Percentiles rank a stretch among this genome's conserved stretches.
phyloP scores from a whole-genome alignment of 2,329 filamentous ascomycete species.

The Penicillium brasilianum region DNA sequence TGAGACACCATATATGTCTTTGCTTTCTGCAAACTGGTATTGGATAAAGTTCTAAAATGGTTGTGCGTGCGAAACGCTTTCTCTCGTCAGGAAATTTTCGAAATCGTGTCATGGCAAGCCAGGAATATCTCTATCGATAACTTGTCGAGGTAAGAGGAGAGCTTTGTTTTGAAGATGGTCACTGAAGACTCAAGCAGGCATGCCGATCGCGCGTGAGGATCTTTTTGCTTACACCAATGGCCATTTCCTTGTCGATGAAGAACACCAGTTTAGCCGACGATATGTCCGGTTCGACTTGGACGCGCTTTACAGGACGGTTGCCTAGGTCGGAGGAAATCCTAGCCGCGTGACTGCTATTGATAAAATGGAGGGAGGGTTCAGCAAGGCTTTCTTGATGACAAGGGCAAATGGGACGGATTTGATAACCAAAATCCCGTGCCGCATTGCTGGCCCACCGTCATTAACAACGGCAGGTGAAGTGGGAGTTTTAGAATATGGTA shows the following conservation, averaged over 20 bases:
- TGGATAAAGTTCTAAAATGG: too few species aligned
- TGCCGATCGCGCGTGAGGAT: neutral
- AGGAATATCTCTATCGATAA: neutral
- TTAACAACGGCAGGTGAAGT: constrained; percentile 41
- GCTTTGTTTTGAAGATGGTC: neutral
- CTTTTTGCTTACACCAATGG: neutral
- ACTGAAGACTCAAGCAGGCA: neutral
- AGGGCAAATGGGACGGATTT: neutral
- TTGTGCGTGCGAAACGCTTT: too few species aligned
- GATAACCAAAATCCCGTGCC: constrained; percentile 32
- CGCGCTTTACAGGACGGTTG: neutral
- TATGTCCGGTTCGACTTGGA: constrained; percentile 2
- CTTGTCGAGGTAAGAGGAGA: constrained; percentile 1
- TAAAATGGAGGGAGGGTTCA: constrained; percentile 1
- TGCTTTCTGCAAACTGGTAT: too few species aligned
- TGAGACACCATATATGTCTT: too few species aligned
- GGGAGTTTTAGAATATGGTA: constrained; percentile 35
- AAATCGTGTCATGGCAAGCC: neutral
- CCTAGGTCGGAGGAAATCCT: neutral
- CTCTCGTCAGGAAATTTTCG: neutral
- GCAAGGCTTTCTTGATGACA: neutral
- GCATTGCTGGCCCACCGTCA: constrained; percentile 33
- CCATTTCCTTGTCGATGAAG: neutral
- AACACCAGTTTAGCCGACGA: neutral
- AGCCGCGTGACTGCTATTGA: neutral